Percentiles rank a stretch among this genome's conserved stretches.
Conservation (phyloP, 805 yeast species). For the Candida montana region DNA sequence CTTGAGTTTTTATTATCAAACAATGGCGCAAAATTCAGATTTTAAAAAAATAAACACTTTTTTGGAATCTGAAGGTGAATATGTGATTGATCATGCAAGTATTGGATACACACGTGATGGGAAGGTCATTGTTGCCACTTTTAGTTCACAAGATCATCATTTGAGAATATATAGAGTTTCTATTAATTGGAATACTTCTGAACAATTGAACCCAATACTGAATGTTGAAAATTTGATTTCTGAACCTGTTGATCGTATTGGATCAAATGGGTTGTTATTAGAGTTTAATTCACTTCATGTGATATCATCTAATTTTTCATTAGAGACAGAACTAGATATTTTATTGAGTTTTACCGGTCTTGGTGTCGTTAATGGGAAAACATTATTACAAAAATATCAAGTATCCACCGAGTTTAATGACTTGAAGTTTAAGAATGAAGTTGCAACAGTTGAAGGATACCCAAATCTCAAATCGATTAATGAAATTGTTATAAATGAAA, state of each 20-base stretch:
- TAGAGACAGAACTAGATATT: constrained; percentile 40
- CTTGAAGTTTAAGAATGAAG: constrained; percentile 16
- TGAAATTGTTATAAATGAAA: constrained; percentile 20
- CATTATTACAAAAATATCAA: constrained; percentile 21
- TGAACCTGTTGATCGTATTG: constrained; percentile 23
- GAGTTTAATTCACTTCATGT: constrained; percentile 34
- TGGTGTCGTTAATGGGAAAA: constrained; percentile 16
- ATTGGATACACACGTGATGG: constrained; percentile 51
- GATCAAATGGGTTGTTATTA: constrained; percentile 25
- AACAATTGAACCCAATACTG: constrained; percentile 34
- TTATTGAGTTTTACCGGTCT: constrained; percentile 34
- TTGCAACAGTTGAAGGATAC: constrained; percentile 17
- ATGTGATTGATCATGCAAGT: constrained; percentile 33
- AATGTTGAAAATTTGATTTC: constrained; percentile 27
- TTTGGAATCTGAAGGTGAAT: constrained; percentile 26
- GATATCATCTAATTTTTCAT: constrained; percentile 40
- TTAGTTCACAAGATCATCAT: constrained; percentile 30
- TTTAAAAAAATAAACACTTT: constrained; percentile 36
- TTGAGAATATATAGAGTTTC: constrained; percentile 38
- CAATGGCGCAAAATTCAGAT: constrained; percentile 53
- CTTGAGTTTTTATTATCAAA: constrained; percentile 54
- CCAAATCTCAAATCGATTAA: constrained; percentile 18
- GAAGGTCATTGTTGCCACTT: constrained; percentile 37
- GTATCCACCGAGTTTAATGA: constrained; percentile 20
- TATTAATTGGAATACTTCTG: constrained; percentile 50